Conservation (phyloP, 2,329 filamentous ascomycete species). For the Aspergillus arachidicola region DNA sequence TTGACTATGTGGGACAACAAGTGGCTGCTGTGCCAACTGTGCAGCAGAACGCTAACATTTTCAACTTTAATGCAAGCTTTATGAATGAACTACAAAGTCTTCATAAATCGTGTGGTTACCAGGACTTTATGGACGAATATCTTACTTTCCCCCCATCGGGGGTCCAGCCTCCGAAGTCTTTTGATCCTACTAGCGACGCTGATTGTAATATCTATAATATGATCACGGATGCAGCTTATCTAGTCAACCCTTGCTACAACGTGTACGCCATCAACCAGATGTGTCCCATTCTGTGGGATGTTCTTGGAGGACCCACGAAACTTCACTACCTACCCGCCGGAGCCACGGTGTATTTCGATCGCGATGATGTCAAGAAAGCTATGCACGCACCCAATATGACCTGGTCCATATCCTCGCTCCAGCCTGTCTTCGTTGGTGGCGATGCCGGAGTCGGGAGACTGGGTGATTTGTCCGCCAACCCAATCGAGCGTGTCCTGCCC, state of each 20-base stretch:
- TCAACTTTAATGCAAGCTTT: conserved; percentile 50
- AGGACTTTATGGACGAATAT: conserved; percentile 50
- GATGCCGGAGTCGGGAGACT: conserved; percentile 38
- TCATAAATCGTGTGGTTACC: conserved; percentile 51
- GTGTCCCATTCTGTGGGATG: conserved; percentile 71
- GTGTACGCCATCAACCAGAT: conserved; percentile 73
- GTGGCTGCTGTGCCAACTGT: conserved; percentile 47
- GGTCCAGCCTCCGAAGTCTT: conserved; percentile 62
- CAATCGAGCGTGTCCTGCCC: conserved; percentile 53
- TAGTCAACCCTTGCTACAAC: conserved; percentile 77
- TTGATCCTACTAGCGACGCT: conserved; percentile 44
- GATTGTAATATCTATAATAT: conserved; percentile 62
- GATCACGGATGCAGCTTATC: conserved; percentile 56
- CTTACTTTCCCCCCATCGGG: conserved; percentile 54
- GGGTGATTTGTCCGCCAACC: conserved; percentile 52
- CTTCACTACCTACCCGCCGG: conserved; percentile 63
- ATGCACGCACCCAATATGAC: conserved; percentile 58
- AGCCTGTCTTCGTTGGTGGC: conserved; percentile 49
- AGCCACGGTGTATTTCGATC: conserved; percentile 69
- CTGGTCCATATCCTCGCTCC: conserved; percentile 38
- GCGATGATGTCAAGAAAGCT: conserved; percentile 67
- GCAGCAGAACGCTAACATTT: conserved; percentile 44
- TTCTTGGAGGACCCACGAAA: conserved; percentile 63
- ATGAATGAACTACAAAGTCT: conserved; percentile 42
- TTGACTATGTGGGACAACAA: conserved; percentile 34